Percentiles rank a stretch among this genome's conserved stretches.
Conservation (phyloP, 75 land plant genomes). For the Selaginella moellendorffii region DNA sequence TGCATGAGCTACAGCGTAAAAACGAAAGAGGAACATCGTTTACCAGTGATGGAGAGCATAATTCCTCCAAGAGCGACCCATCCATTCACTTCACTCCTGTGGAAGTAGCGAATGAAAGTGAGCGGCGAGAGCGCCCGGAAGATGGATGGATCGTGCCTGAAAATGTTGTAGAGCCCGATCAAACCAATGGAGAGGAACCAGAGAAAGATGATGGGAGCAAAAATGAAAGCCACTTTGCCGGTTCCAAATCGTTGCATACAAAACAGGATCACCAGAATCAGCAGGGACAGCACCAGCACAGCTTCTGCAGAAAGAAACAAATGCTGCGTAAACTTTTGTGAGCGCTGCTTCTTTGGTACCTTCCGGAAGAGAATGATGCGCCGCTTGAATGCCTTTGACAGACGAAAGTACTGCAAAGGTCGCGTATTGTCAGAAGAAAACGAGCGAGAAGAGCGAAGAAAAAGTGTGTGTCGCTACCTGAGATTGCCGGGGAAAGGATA, state of each 20-base stretch:
- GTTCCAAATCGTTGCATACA: conserved; percentile 79
- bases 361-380: not conserved
- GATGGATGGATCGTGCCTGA: conserved; percentile 39
- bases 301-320: not conserved
- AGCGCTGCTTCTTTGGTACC: not conserved
- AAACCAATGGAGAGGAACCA: conserved; percentile 69
- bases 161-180: conserved; percentile 61
- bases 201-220: conserved; percentile 70
- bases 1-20: not conserved
- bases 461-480: too few relatives aligned
- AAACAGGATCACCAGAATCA: conserved; percentile 56
- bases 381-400: not conserved
- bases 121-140: conserved; percentile 60
- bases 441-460: too few relatives aligned
- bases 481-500: conserved; percentile 86
- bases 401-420: conserved; percentile 4
- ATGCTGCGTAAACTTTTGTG: not conserved
- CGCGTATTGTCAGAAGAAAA: not conserved
- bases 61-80: conserved; percentile 91
- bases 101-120: conserved; percentile 43
- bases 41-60: conserved; percentile 84
- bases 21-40: conserved; percentile 1
- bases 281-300: conserved; percentile 46
- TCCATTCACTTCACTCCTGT: conserved; percentile 27
- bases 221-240: conserved; percentile 69